Base-by-base conservation (phyloP, 2,329 filamentous ascomycete species). In the Fusarium gaditjirri region DNA sequence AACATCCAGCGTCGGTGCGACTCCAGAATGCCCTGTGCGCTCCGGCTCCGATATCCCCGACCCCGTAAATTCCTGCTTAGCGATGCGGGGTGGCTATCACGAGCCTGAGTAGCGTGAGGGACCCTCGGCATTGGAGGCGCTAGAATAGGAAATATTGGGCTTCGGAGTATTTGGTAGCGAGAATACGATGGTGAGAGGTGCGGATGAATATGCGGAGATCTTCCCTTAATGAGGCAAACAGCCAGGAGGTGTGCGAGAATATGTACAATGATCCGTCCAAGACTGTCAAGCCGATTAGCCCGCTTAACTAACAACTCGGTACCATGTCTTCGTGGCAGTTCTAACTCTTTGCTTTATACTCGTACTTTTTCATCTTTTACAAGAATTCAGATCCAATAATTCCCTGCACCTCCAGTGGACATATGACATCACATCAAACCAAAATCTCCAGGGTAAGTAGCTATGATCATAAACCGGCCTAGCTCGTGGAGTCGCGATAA, bases 11-110 rank as follows among this genome's bases (percentile, higher is more conserved):
- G 8, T 36, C 4, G 11, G 19, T 52, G 19, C 29, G 23, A 41
- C 56, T n/a, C 11, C 36, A 17, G 9, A 35, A 11, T 13, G 5
- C 29, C 25, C 57, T 27, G 35, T 27, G 25, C 55, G 12, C 10
- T 19, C n/a, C 53, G 65, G 65, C 65, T 68, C 65, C 65, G 65
- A 25, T 27, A 57, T 63, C 65, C 65, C 65, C 65, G 65, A 38
- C 33, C 35, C 25, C 33, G 25, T 46, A 47, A 23, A 21, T 16
- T 27, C 63, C 43, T 39, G 29, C 38, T 42, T 8, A 2, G 3
- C 2, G 17, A 63, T 46, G 64, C 57, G 64, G 64, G 64, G 57
- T 46, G 35, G 8, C n/a, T 35, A 33, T 61, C 62, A 67, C 62
- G 54, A 61, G 64, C 38, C 10, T 31, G 10, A 11, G 4, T 12